Evolutionary conservation across 169 alveolate genomes (phyloP), one percentile per base, ranked within the genome.

Genomic region (Cytauxzoon felis): DNA sequence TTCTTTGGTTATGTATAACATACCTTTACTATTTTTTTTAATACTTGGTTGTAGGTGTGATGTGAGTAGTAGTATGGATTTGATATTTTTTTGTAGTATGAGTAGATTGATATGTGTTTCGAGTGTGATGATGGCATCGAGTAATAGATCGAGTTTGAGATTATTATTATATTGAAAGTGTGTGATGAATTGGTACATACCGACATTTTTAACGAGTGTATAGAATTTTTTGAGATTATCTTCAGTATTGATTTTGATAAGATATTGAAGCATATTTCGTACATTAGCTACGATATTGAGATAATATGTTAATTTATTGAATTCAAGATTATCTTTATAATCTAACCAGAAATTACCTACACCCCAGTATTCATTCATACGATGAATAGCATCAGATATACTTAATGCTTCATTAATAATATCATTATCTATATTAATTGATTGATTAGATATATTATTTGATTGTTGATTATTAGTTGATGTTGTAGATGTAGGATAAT

Each of bases 271-370:
- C 57, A 66, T 21, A n/a, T 49, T 30, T 19, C 40, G 34, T 42
- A 66, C 23, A 19, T 66, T 54, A 43, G 41, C 43, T 18, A 66
- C 49, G 11, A 68, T 68, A 23, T 36, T 53, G 23, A 66, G 53
- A 4, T 32, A 24, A 45, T 30, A 66, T n/a, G 66, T 18, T 18
- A 54, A 38, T 40, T 32, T 29, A 24, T 56, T 33, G 38, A 54
- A 57, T 26, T 21, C 38, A 48, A 66, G 4, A 42, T 23, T 33
- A 16, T 66, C 79, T n/a, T 21, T 54, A 23, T 66, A 66, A 50
- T 66, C 79, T 45, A 66, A 21, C 79, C 79, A 66, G n/a, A 52
- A 52, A 3, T 34, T 33, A 16, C 59, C 60, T 4, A 68, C 51
- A 19, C 71, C 49, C 79, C 79, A 66, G 42, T 23, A 42, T 24